A percentile compares a stretch with the other conserved stretches of the same genome.
Conservation (phyloP, 768 basidiomycete species). For the Phanerochaete sordida region DNA sequence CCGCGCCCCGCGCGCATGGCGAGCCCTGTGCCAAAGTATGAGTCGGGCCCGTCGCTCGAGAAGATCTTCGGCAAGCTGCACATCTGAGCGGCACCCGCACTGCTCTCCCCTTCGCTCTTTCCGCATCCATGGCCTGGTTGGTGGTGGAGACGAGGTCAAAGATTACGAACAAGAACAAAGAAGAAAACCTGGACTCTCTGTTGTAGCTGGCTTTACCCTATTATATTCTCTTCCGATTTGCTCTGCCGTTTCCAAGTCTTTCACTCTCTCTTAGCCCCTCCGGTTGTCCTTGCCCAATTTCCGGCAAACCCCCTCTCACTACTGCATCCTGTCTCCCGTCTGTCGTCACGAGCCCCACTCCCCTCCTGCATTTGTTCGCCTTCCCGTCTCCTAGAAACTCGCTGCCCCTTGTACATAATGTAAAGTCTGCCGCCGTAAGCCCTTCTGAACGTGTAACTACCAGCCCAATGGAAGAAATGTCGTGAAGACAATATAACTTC, state of each 20-base stretch:
- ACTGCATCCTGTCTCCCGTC: neutral
- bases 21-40: neutral
- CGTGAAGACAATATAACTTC: no score
- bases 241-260: neutral
- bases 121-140: neutral
- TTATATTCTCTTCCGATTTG: neutral
- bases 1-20: neutral
- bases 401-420: neutral
- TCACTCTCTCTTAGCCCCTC: neutral
- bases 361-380: neutral
- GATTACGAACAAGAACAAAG: neutral
- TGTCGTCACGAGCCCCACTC: neutral
- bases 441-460: neutral
- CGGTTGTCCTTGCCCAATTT: neutral
- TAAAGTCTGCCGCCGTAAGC: neutral
- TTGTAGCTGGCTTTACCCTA: neutral
- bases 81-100: neutral
- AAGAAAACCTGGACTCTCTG: neutral
- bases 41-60: neutral
- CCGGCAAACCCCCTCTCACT: neutral
- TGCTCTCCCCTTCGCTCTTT: neutral
- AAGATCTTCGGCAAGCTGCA: constrained; percentile 10
- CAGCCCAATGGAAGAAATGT: neutral
- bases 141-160: neutral
- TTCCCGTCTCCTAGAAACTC: neutral